Evolutionary conservation across 768 basidiomycete genomes (phyloP).

Genomic region (Inosperma sp.): DNA sequence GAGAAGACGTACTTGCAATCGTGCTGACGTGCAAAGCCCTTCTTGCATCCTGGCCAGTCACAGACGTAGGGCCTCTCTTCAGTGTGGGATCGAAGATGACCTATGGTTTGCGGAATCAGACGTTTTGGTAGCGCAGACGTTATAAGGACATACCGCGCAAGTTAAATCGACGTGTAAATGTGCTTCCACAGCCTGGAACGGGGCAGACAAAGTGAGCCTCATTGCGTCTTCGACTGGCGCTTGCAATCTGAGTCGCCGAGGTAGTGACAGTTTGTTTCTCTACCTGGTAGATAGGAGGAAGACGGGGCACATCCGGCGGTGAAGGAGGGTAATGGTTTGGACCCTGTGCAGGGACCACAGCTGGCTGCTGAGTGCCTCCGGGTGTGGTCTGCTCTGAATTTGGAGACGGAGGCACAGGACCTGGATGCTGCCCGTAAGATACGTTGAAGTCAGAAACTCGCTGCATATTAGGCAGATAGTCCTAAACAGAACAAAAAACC

Average conservation of each 20-base stretch:
- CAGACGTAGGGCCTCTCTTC: constrained; percentile 94
- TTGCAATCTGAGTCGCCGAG: constrained; percentile 87
- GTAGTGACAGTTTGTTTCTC: constrained; percentile 96
- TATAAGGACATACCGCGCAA: constrained; percentile 53
- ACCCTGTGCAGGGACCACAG: no score
- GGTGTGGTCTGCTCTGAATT: no score
- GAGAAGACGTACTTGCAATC: constrained; percentile 81
- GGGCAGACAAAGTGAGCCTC: constrained; percentile 93
- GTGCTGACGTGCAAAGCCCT: constrained; percentile 92
- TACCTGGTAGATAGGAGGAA: constrained; percentile 85
- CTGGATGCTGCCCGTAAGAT: no score
- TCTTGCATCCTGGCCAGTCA: constrained; percentile 91
- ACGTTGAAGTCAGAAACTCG: no score
- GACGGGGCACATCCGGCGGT: constrained; percentile 43
- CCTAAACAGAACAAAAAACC: no score
- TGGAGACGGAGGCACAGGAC: not conserved
- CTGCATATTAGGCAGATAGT: no score
- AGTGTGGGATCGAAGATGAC: constrained; percentile 91
- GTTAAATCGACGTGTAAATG: constrained; percentile 94
- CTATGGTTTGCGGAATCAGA: constrained; percentile 34
- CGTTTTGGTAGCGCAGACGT: constrained; percentile 8
- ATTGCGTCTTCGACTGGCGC: constrained; percentile 82
- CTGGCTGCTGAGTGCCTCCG: no score
- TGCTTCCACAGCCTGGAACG: constrained; percentile 92
- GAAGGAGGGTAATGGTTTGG: constrained; percentile 54